These are phyloP conservation scores for Triticum urartu DNA, from an alignment of 176 grass and related monocot genomes.

Conservation along the genomic window DNA sequence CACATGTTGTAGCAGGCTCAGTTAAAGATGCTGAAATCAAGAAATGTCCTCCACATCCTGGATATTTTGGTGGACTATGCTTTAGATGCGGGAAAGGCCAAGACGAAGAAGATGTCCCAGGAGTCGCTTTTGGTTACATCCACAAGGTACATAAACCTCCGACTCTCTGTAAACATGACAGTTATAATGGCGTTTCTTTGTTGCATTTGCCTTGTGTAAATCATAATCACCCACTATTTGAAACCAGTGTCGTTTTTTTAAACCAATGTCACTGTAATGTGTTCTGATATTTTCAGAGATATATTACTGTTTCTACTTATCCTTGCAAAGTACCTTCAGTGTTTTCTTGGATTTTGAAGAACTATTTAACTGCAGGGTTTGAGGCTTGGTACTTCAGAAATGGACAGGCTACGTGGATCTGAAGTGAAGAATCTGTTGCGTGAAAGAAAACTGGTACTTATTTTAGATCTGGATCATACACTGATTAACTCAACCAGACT, in stretches of 20 bases:
- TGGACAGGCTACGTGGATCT: slow-evolving; percentile 56
- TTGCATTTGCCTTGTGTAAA: slow-evolving; percentile 4
- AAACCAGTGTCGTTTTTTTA: background rate
- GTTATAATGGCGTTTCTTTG: background rate
- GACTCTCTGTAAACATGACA: background rate
- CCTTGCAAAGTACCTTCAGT: background rate
- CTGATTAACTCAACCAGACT: slow-evolving; percentile 78
- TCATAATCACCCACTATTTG: background rate
- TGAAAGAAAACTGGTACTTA: slow-evolving; percentile 67
- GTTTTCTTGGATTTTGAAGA: slow-evolving; percentile 1
- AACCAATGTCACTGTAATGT: background rate
- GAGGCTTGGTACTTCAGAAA: slow-evolving; percentile 69
- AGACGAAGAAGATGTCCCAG: slow-evolving; percentile 68
- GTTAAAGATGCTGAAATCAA: slow-evolving; percentile 40
- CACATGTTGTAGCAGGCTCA: slow-evolving; percentile 39
- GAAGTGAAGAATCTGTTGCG: slow-evolving; percentile 74
- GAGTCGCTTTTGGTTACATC: slow-evolving; percentile 84
- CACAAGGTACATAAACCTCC: slow-evolving; percentile 54
- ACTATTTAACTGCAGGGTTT: slow-evolving; percentile 58
- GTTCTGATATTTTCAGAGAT: background rate
- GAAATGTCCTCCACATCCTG: slow-evolving; percentile 66
- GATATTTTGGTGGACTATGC: slow-evolving; percentile 62
- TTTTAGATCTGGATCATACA: slow-evolving; percentile 95
- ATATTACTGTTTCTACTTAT: background rate
- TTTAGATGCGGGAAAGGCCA: slow-evolving; percentile 47